A percentile compares a stretch with the other conserved stretches of the same genome.
These are phyloP conservation scores for Xanthoceras sorbifolium DNA, from an alignment of 345 rosid genomes.

Conservation along the genomic window DNA sequence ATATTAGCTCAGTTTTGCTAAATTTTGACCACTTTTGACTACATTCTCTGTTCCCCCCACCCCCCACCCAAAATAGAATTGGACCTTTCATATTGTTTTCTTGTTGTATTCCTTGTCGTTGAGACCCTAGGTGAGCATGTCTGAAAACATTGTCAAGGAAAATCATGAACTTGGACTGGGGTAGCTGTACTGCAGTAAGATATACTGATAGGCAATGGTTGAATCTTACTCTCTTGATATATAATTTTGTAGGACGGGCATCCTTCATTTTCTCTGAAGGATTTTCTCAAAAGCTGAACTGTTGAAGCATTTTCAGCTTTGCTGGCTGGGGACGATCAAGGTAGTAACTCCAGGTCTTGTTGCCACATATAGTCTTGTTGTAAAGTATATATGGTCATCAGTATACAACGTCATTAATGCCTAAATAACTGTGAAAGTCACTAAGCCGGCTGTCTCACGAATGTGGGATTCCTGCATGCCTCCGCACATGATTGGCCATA, in stretches of 20 bases:
- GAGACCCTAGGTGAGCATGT: neutral
- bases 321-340: conserved; percentile 3
- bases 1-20: neutral
- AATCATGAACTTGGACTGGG: neutral
- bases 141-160: neutral
- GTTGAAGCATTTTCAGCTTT: neutral
- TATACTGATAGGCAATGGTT: neutral
- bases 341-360: neutral
- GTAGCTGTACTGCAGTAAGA: neutral
- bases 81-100: neutral
- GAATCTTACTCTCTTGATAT: conserved; percentile 7
- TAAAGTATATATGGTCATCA: conserved; percentile 27
- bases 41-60: too few species aligned
- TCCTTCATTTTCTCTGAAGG: conserved; percentile 77
- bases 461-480: conserved; percentile 16
- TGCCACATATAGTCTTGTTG: conserved; percentile 13
- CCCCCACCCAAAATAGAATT: neutral
- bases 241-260: conserved; percentile 53
- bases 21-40: neutral
- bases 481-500: neutral
- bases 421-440: conserved; percentile 18
- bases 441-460: conserved; percentile 10
- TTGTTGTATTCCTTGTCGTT: neutral
- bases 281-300: conserved; percentile 68
- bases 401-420: conserved; percentile 9